Conservation (phyloP, 2,329 filamentous ascomycete genomes). For the Xylariaceae sp. region DNA sequence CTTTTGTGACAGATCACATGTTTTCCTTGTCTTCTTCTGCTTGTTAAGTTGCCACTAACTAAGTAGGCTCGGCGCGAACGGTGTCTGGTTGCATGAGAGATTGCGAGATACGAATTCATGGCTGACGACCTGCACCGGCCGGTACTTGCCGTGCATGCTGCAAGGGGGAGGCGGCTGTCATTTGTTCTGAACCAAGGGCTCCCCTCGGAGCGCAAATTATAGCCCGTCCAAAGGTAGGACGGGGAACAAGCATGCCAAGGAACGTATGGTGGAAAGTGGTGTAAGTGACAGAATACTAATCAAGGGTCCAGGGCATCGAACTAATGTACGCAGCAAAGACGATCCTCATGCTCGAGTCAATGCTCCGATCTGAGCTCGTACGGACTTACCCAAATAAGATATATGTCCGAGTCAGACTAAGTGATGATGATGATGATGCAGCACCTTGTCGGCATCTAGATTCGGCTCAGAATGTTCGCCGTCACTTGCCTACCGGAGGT, state of each 20-base stretch:
- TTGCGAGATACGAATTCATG: background rate
- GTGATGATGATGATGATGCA: background rate
- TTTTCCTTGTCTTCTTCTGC: background rate
- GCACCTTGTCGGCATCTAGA: too few species aligned
- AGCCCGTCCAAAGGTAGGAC: background rate
- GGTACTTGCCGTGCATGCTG: background rate
- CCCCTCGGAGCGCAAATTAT: background rate
- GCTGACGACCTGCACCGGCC: too few species aligned
- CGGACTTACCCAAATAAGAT: too few species aligned
- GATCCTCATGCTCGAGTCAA: background rate
- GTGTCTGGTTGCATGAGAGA: background rate
- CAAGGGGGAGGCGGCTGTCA: background rate
- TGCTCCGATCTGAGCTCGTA: background rate
- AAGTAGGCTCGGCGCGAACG: too few species aligned
- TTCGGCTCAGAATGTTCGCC: too few species aligned
- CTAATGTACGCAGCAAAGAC: too few species aligned
- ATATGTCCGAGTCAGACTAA: background rate
- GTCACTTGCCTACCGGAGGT: too few species aligned
- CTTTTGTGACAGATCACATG: constrained; percentile 4
- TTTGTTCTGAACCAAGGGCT: background rate
- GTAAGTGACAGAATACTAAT: too few species aligned
- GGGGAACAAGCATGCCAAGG: background rate
- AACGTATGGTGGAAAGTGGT: too few species aligned
- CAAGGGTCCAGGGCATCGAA: too few species aligned
- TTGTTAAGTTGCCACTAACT: background rate